phyloP scores from a whole-genome alignment of 495 filamentous ascomycete species.

The Daldinia concentrica region DNA sequence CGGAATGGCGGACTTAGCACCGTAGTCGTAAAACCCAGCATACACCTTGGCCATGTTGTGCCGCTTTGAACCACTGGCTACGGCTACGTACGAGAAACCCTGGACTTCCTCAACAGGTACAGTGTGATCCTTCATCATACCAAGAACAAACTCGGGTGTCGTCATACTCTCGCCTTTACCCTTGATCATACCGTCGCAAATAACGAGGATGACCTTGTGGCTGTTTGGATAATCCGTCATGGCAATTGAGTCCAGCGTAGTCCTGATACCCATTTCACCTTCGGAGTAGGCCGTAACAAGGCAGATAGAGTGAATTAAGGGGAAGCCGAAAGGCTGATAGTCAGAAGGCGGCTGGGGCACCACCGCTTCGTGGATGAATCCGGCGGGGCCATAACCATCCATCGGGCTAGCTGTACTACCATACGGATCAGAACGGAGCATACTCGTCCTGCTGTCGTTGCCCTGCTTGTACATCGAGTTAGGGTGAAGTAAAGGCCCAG shows the following conservation, averaged over 20 bases:
- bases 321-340: conserved; percentile 96
- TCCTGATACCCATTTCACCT: conserved; percentile 89
- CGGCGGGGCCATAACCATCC: conserved; percentile 83
- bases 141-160: conserved; percentile 88
- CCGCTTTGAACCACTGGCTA: conserved; percentile 93
- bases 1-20: conserved; percentile 78
- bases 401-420: conserved; percentile 65
- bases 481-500: conserved; percentile 76
- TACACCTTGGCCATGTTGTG: conserved; percentile 99
- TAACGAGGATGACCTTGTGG: conserved; percentile 94
- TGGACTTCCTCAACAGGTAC: conserved; percentile 80
- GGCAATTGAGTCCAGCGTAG: conserved; percentile 94
- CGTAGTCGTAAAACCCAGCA: conserved; percentile 97
- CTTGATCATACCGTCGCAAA: conserved; percentile 98
- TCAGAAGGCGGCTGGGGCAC: conserved; percentile 98
- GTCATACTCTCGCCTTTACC: conserved; percentile 87
- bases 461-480: conserved; percentile 76
- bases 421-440: conserved; percentile 60
- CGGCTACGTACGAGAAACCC: conserved; percentile 94
- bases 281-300: conserved; percentile 98
- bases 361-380: conserved; percentile 94
- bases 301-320: conserved; percentile 91
- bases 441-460: conserved; percentile 70
- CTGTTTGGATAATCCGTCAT: conserved; percentile 99
- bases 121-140: conserved; percentile 94